These are phyloP conservation scores for Pleurozium schreberi DNA, from an alignment of 225 moss, liverwort and hornwort genomes.

Conservation along the genomic window DNA sequence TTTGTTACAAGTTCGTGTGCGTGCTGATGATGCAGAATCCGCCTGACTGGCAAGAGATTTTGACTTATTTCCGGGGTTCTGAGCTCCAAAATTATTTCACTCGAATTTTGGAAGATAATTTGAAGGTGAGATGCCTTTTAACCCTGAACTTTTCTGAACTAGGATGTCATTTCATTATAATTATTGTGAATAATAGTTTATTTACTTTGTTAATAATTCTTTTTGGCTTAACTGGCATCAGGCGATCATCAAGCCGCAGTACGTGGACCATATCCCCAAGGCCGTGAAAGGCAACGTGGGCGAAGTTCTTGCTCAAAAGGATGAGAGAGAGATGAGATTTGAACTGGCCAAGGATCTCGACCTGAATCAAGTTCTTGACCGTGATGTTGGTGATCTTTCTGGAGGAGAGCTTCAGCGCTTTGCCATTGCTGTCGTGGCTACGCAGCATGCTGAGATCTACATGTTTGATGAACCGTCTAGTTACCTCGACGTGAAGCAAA, in stretches of 20 bases:
- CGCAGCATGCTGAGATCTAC: constrained; percentile 90
- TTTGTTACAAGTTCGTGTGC: background rate
- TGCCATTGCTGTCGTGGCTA: constrained; percentile 94
- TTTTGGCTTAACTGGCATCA: constrained; percentile 4
- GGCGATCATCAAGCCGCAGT: constrained; percentile 96
- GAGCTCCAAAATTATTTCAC: constrained; percentile 97
- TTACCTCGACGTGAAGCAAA: constrained; percentile 94
- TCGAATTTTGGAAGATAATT: constrained; percentile 85
- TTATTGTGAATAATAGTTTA: background rate
- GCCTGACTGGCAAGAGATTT: constrained; percentile 94
- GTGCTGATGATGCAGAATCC: constrained; percentile 45
- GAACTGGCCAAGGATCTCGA: constrained; percentile 81
- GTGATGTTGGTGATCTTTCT: constrained; percentile 92
- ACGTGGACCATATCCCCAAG: constrained; percentile 93
- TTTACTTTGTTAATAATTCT: background rate
- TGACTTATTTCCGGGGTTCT: constrained; percentile 94
- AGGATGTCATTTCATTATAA: background rate
- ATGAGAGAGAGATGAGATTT: constrained; percentile 82
- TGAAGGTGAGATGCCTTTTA: constrained; percentile 44
- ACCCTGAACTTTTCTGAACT: background rate
- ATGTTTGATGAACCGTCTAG: constrained; percentile 98
- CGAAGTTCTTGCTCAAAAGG: constrained; percentile 84
- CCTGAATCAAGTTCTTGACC: constrained; percentile 84
- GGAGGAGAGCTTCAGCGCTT: constrained; percentile 96
- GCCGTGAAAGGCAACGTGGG: constrained; percentile 94